phyloP scores from a whole-genome alignment of 352 stramenopile species.

The Phytopythium helicoides region DNA sequence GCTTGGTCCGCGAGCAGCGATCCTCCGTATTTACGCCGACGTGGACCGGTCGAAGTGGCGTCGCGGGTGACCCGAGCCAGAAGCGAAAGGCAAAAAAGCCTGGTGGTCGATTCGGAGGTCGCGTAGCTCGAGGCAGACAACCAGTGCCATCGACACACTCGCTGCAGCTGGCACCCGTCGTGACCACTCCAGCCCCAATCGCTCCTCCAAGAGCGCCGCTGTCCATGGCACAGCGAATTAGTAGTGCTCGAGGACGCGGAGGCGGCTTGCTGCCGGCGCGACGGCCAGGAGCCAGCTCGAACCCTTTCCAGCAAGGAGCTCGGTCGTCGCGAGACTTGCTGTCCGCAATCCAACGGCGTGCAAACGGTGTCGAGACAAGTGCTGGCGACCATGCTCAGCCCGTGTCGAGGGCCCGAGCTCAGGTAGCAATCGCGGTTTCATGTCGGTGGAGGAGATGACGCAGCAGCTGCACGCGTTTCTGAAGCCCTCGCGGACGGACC shows the following conservation, averaged over 20 bases:
- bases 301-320: constrained; percentile 28
- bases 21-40: constrained; percentile 66
- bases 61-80: constrained; percentile 61
- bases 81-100: constrained; percentile 17
- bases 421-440: constrained; percentile 19
- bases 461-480: constrained; percentile 87
- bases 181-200: constrained; percentile 3
- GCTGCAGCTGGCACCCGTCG: background rate
- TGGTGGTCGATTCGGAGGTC: constrained; percentile 35
- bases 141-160: background rate
- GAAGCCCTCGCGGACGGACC: constrained; percentile 12
- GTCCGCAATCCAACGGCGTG: constrained; percentile 49
- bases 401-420: background rate
- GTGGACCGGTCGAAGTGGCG: constrained; percentile 73
- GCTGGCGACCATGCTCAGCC: no score
- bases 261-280: constrained; percentile 1
- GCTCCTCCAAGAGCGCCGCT: background rate
- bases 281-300: constrained; percentile 5
- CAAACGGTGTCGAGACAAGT: constrained; percentile 25
- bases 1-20: constrained; percentile 63
- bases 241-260: constrained; percentile 8
- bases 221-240: background rate
- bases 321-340: constrained; percentile 73
- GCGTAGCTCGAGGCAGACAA: constrained; percentile 24
- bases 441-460: constrained; percentile 57